Percentiles rank a stretch among this genome's conserved stretches.
Conservation (phyloP, 805 yeast species). For the Cyberlindnera lachancei region DNA sequence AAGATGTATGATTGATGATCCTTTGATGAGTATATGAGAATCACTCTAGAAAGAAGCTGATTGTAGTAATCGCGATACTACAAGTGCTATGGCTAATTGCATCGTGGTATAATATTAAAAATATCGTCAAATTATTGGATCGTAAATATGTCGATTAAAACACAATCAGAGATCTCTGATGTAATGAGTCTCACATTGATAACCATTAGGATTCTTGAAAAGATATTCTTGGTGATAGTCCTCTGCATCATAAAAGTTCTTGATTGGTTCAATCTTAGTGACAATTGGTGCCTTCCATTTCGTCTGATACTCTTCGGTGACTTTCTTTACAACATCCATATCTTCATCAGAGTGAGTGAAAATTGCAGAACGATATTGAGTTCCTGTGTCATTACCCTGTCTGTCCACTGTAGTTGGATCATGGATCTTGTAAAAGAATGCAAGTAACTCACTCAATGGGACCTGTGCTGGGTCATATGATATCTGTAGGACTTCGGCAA, state of each 20-base stretch:
- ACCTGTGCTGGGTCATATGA: slow-evolving; percentile 69
- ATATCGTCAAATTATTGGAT: too few species aligned
- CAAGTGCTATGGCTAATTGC: too few species aligned
- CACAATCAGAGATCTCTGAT: slow-evolving; percentile 40
- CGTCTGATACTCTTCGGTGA: slow-evolving; percentile 51
- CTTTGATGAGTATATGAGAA: too few species aligned
- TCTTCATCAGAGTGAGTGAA: slow-evolving; percentile 50
- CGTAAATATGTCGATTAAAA: too few species aligned
- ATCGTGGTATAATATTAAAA: too few species aligned
- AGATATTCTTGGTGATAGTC: slow-evolving; percentile 86
- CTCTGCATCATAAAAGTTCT: slow-evolving; percentile 87
- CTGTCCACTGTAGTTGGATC: slow-evolving; percentile 82
- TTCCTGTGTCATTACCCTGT: slow-evolving; percentile 87
- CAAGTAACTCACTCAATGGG: slow-evolving; percentile 53
- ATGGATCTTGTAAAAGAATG: slow-evolving; percentile 85
- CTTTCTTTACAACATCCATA: slow-evolving; percentile 34
- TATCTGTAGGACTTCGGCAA: slow-evolving; percentile 79
- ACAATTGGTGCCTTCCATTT: slow-evolving; percentile 64
- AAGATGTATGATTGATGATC: too few species aligned
- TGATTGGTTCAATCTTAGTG: slow-evolving; percentile 62
- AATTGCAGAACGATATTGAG: slow-evolving; percentile 85
- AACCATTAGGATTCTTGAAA: slow-evolving; percentile 74
- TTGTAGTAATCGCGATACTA: too few species aligned
- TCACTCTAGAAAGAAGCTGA: too few species aligned
- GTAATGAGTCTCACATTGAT: slow-evolving; percentile 86